Evolutionary conservation across 306 rosid genomes (phyloP).

Genomic region (Trifolium dubium): DNA sequence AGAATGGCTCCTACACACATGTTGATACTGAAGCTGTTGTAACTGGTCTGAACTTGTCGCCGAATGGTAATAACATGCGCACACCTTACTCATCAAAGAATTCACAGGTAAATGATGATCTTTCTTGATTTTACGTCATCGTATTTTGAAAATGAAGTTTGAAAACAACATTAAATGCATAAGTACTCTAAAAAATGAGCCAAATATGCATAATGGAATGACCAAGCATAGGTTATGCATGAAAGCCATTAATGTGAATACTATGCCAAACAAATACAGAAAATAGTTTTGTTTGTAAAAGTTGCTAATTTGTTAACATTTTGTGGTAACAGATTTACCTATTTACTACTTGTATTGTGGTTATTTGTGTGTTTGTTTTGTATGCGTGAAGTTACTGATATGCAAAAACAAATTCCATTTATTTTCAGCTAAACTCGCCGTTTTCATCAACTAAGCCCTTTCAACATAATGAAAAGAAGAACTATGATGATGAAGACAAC

Average conservation of each 20-base stretch:
- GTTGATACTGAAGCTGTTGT: conserved; percentile 52
- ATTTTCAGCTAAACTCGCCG: conserved; percentile 76
- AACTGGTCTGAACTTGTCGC: conserved; percentile 42
- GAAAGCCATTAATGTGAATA: neutral
- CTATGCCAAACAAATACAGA: neutral
- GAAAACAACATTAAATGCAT: too few relatives aligned
- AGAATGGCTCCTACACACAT: conserved; percentile 44
- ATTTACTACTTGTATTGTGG: neutral
- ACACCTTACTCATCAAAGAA: conserved; percentile 63
- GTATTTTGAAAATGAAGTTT: conserved; percentile 11
- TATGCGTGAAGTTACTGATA: conserved; percentile 23
- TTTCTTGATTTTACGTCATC: conserved; percentile 14
- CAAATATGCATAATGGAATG: neutral
- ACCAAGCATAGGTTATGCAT: neutral
- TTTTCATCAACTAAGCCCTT: conserved; percentile 56
- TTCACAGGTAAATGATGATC: conserved; percentile 54
- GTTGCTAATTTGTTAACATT: conserved; percentile 21
- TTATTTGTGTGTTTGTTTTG: neutral
- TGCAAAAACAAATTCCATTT: neutral
- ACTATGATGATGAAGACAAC: conserved; percentile 80
- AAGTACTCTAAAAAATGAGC: neutral
- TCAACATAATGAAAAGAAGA: conserved; percentile 62
- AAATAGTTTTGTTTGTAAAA: conserved; percentile 5
- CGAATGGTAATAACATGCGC: conserved; percentile 47
- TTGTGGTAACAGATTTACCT: conserved; percentile 22